Base-by-base conservation (phyloP, 1,284 basidiomycete species). In the Ustilago curta region DNA sequence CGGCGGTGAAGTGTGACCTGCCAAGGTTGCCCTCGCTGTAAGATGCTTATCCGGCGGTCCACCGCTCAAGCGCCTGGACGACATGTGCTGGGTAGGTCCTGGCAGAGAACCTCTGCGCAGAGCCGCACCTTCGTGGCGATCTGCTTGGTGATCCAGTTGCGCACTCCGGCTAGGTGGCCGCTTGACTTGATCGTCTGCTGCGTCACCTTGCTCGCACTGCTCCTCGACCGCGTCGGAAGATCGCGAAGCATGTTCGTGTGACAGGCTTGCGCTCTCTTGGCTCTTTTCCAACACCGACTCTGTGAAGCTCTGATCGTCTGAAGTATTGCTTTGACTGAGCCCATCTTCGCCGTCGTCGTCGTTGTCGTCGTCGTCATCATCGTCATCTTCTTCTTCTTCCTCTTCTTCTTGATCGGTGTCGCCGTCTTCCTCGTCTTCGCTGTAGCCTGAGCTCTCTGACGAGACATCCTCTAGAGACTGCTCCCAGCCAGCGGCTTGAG, bases 361-460 rank as follows among this genome's bases (percentile, higher is more conserved):
- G 27, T n/a, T n/a, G 3, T 69, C 61, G 16, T 56, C 52, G 29
- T 60, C 51, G 27, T n/a, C n/a, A n/a, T n/a, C 16, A 12, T 35
- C 32, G 14, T 35, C 29, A 6, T 31, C 29, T 6, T 31, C 29
- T 31, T 39, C 62, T 5, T 61, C 59, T 0, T 66, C 63, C 2
- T 59, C 54, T 8, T 48, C 44, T 16, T 53, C 56, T 19, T 57
- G 19, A 16, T 58, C 59, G 12, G 52, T 45, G 18, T 64, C 70
- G 44, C 50, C 49, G 35, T 75, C 67, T 39, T 75, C 73, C 32
- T 76, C 69, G 32, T 76, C 73, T 42, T 76, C 74, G 52, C 74
- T 76, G 42, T 76, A 76, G 21, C 74, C 74, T 0, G 74, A 76
- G 14, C 48, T 65, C 14, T 68, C 66, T 0, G 49, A 57, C 2